Base-by-base conservation (phyloP, 345 rosid genomes). In the Citrus maxima region DNA sequence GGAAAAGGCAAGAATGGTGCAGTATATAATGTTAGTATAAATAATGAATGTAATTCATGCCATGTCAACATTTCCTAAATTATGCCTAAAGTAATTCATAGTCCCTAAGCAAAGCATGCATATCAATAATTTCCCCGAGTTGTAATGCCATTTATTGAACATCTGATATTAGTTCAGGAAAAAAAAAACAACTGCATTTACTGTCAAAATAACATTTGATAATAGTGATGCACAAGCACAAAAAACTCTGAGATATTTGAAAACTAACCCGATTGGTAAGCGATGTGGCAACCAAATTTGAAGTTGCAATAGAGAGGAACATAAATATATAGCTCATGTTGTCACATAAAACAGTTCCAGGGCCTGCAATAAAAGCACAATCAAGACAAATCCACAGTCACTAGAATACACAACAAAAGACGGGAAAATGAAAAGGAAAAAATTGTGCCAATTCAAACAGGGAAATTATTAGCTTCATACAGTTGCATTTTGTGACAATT, bases 281-380 rank as follows among this genome's bases (percentile, higher is more conserved):
- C 4, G 89, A 82, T 80, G 90, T 86, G 64, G 90, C 90, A 66
- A 89, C 86, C 83, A 86, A 72, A 66, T 89, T 89, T 16, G 93
- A 88, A 74, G 89, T 89, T 28, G 90, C 86, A 67, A 89, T 79
- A 0, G 93, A 86, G 46, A 89, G 90, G 80, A 89, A 89, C 93
- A 88, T 88, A 71, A 88, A 89, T 74, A 68, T 73, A 70, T 83
- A 85, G 67, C 87, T 73, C 79, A 85, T 73, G 72, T 86, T 74
- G 79, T 89, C 93, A 81, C 93, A 89, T 21, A 89, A 62, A 67
- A 89, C 90, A 10, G 93, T 89, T 67, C 85, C 88, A 19, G 93
- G 93, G 30, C 89, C 90, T 86, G 87, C 77, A 34, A 66, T 59
- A 70, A 7, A 18, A 24, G 58, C 18, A 46, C 21, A 61, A 12